Evolutionary conservation across 2,329 filamentous ascomycete species (phyloP), one percentile per base, ranked within the genome.

Genomic region (Hypomyces perniciosus): DNA sequence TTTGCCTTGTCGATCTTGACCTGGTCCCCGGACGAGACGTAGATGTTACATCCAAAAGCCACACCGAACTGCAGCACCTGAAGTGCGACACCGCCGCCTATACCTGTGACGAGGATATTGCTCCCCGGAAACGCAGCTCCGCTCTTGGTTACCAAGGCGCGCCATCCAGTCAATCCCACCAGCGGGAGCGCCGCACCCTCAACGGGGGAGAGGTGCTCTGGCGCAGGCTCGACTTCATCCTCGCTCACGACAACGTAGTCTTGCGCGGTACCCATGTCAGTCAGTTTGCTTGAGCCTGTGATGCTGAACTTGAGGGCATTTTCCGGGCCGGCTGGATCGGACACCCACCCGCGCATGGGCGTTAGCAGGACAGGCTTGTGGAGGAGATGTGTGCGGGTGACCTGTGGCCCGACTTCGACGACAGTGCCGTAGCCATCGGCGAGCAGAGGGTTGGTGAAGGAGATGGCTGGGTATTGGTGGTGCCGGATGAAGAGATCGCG

Each of bases 401-500:
- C 67, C 41, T 71, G 70, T 1, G 78, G 66, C 9, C 89, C 88
- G 3, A 82, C 72, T 4, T 75, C 72, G 30, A 84, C 77, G 4
- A 97, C 88, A 51, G 79, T 73, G 49, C 91, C 92, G 59, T 80
- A 84, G 57, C 89, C 92, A 65, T 97, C 92, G 54, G 90, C 83
- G 28, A 95, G 79, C 39, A 97, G 73, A 1, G 92, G 89, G 5
- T 84, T 76, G 53, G 80, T 78, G 68, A 95, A 95, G 9, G 86
- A 85, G 48, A 90, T 86, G 59, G 81, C 86, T 0, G 92, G 92
- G 74, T 97, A 97, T 38, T 95, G 82, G 64, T 91, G 86, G 68
- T 93, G 90, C 49, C 92, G 88, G 69, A 95, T 87, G 73, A 96
- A 97, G 59, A 95, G 82, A 68, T 97, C 93, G 61, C 91, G 87